Percentiles rank a stretch among this genome's conserved stretches.
Conservation (phyloP, 768 basidiomycete species). For the Cantharellus anzutake region DNA sequence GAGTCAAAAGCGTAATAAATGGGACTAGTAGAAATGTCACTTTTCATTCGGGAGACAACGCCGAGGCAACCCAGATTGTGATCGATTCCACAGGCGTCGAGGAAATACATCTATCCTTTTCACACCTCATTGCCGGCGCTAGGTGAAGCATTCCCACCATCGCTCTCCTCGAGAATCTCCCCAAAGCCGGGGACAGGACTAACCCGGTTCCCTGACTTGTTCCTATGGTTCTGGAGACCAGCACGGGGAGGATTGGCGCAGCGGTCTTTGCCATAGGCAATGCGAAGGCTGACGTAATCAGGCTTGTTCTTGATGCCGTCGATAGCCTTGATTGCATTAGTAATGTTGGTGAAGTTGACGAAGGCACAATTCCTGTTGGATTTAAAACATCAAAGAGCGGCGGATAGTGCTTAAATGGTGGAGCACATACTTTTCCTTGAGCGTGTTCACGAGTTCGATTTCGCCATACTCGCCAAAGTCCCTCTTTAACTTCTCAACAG, state of each 20-base stretch:
- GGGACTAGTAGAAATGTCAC: no score
- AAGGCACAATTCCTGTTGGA: conserved; percentile 73
- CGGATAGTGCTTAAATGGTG: neutral
- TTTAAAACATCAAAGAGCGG: neutral
- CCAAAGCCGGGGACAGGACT: neutral
- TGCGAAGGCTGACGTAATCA: conserved; percentile 75
- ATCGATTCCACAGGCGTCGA: no score
- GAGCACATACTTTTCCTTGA: conserved; percentile 69
- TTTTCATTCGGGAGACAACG: no score
- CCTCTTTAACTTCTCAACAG: conserved; percentile 69
- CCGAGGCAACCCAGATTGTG: no score
- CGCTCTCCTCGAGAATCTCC: neutral
- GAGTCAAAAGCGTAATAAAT: no score
- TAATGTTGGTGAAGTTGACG: conserved; percentile 88
- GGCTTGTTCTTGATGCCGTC: conserved; percentile 83
- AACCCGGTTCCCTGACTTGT: neutral
- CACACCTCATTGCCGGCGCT: no score
- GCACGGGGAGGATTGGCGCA: conserved; percentile 77
- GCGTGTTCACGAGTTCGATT: conserved; percentile 89
- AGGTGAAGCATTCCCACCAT: neutral
- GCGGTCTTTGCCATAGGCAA: conserved; percentile 89
- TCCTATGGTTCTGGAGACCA: neutral
- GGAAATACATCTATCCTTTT: no score
- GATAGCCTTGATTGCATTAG: conserved; percentile 96
- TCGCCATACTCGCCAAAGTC: conserved; percentile 96